Evolutionary conservation across 176 grass and related monocot genomes (phyloP).

Genomic region (Bromus sterilis): DNA sequence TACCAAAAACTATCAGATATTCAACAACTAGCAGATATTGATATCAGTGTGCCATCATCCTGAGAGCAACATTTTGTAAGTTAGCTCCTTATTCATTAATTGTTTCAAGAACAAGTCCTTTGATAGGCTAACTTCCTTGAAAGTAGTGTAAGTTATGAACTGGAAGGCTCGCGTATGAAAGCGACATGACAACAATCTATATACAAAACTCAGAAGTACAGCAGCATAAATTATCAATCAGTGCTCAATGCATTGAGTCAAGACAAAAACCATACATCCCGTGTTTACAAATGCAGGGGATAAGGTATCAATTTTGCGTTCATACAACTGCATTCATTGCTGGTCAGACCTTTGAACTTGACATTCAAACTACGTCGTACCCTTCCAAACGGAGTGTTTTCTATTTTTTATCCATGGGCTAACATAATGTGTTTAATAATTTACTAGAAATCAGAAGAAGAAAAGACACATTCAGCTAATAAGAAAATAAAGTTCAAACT

Average conservation of each 20-base stretch:
- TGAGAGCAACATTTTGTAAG: not conserved
- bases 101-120: not conserved
- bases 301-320: not conserved
- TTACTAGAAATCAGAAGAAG: not conserved
- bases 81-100: not conserved
- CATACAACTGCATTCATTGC: not conserved
- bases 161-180: not conserved
- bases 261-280: not conserved
- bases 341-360: not conserved
- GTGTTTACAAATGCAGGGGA: not conserved
- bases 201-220: not conserved
- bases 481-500: not conserved
- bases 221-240: not conserved
- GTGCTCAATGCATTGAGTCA: not conserved
- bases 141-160: not conserved
- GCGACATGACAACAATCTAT: not conserved
- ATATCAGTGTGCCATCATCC: not conserved
- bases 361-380: not conserved
- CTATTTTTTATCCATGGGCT: not conserved
- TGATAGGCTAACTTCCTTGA: not conserved
- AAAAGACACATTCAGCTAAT: not conserved
- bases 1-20: not conserved
- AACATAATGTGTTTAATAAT: not conserved
- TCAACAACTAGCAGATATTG: not conserved
- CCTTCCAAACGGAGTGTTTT: not conserved